Base-by-base conservation (phyloP, 179 eudicot species). In the Beta macrorhiza region DNA sequence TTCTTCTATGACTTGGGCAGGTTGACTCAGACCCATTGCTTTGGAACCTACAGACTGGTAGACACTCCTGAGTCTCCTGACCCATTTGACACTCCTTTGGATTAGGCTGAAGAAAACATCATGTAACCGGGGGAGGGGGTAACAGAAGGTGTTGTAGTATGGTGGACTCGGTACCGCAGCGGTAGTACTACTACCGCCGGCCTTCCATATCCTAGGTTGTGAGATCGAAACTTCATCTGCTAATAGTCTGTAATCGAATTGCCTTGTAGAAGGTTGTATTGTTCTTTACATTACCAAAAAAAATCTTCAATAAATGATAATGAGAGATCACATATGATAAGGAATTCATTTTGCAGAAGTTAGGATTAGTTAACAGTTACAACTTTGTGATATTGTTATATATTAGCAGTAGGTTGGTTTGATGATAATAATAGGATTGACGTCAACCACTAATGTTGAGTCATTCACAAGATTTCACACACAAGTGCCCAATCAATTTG, bases 21-120 rank as follows among this genome's bases (percentile, higher is more conserved):
- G 79, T 74, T 78, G 79, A 79, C 44, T 67, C 82, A 62, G 72
- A 72, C 47, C 53, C 78, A 44, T 72, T 72, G 78, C 67, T 78
- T 17, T 78, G 85, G 85, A 78, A 78, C 75, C 52, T 82, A 63
- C 82, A 74, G 63, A 67, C 47, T 71, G 76, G 45, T 69, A 82
- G 80, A 67, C 72, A 59, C 42, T 37, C 51, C 68, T 45, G 74
- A 81, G 25, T 17, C 42, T 37, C 51, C 68, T 45, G 74, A 81
- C 45, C 22, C 44, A 79, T 25, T 71, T 78, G 78, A 82, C 78
- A 64, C 20, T 74, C 42, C 84, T 42, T 29, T 61, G 77, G 55
- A 61, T 45, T 76, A 29, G 51, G 10, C 71, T 44, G 67, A 55
- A 20, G 44, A 52, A 17, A 49, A 78, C 62, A 78, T 0, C 32